Conservation (phyloP, 306 rosid species). For the Vigna radiata region DNA sequence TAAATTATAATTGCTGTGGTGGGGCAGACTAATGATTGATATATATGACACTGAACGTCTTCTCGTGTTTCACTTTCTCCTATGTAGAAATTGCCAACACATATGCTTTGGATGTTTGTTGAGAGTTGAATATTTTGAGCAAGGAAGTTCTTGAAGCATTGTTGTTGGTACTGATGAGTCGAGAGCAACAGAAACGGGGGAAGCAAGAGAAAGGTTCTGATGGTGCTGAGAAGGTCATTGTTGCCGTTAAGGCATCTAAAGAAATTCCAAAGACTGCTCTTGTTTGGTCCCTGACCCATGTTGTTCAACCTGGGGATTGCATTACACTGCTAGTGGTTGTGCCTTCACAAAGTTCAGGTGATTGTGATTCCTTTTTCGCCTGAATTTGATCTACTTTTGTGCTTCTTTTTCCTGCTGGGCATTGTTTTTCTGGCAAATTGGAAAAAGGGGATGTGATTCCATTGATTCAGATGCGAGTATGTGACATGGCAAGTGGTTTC, state of each 20-base stretch:
- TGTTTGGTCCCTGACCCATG: slow-evolving; percentile 96
- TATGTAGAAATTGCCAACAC: slow-evolving; percentile 4
- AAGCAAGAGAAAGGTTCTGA: slow-evolving; percentile 82
- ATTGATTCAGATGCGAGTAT: not conserved
- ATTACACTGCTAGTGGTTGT: slow-evolving; percentile 92
- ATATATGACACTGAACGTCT: slow-evolving; percentile 35
- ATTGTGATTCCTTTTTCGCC: slow-evolving; percentile 24
- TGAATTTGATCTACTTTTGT: slow-evolving; percentile 33
- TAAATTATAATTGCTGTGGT: slow-evolving; percentile 48
- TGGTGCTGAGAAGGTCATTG: slow-evolving; percentile 87
- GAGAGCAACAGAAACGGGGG: slow-evolving; percentile 73
- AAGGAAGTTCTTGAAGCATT: slow-evolving; percentile 32
- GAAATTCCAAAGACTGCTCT: slow-evolving; percentile 96
- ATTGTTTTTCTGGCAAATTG: slow-evolving; percentile 22
- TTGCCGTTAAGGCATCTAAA: slow-evolving; percentile 90
- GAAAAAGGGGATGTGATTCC: slow-evolving; percentile 23
- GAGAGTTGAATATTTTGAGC: slow-evolving; percentile 49
- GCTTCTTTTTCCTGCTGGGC: slow-evolving; percentile 15
- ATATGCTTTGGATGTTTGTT: slow-evolving; percentile 48
- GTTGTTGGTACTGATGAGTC: slow-evolving; percentile 61
- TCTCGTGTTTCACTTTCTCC: slow-evolving; percentile 38
- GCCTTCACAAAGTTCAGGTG: slow-evolving; percentile 89
- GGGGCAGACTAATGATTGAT: slow-evolving; percentile 46
- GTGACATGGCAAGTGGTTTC: slow-evolving; percentile 12
- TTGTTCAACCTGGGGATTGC: slow-evolving; percentile 98